Evolutionary conservation across 345 rosid genomes (phyloP), one percentile per base, ranked within the genome.

Genomic region (Aegle marmelos): DNA sequence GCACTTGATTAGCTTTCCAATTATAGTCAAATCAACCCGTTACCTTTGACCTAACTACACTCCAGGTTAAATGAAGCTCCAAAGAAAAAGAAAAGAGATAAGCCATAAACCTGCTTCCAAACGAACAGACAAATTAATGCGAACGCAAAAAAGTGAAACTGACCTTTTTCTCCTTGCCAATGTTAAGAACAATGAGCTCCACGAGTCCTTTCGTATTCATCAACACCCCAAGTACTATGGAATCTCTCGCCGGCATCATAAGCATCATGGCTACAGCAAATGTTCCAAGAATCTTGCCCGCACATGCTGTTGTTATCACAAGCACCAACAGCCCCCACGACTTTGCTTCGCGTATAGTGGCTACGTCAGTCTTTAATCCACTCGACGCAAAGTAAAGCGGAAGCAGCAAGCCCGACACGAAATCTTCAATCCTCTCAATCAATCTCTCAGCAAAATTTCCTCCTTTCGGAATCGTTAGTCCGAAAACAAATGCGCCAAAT

Each of bases 171-270:
- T 93, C 98, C 82, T 82, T 90, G 87, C 98, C 98, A 50, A 95
- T 93, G 77, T 93, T 93, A 82, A 95, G 98, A 24, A 95, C 97
- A 67, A 95, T 91, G 83, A 95, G 97, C 78, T 95, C 98, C 53
- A 95, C 97, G 76, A 95, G 83, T 31, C 98, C 98, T 82, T 95
- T 95, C 2, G 98, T 93, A 34, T 95, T 95, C 97, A 92, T 95
- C 87, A 95, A 83, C 56, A 93, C 74, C 3, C 98, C 98, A 13
- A 95, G 92, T 8, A 91, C 67, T 76, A 91, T 21, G n/a, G 97
- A 88, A 59, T 95, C 98, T 78, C 91, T 89, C 45, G 72, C 89
- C 24, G 98, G 93, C 24, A 95, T 88, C 84, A 72, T 80, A 41
- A 85, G 88, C 89, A 93, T 82, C 86, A 92, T 22, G 24, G 96